A percentile compares a stretch with the other conserved stretches of the same genome.
Evolutionary conservation across 2,329 filamentous ascomycete species (phyloP).

Genomic region (Claviceps spartinae): DNA sequence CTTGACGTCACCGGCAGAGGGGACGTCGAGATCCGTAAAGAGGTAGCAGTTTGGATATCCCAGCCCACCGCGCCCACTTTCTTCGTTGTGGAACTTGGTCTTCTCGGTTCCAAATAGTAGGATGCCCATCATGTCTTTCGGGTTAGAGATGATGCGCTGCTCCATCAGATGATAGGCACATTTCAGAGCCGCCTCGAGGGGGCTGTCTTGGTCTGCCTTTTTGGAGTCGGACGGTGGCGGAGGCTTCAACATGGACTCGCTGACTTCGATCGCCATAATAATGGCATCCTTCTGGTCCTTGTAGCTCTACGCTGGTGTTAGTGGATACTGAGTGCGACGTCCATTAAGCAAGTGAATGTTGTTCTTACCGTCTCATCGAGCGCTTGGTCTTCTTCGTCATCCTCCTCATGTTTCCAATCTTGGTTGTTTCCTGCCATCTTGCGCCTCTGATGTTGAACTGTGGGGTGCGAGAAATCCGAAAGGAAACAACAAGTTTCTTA

Average conservation of each 20-base stretch:
- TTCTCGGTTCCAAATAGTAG: conserved; percentile 81
- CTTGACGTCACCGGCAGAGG: conserved; percentile 77
- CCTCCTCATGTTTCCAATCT: conserved; percentile 35
- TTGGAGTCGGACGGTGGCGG: conserved; percentile 54
- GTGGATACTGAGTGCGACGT: neutral
- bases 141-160: conserved; percentile 93
- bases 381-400: conserved; percentile 51
- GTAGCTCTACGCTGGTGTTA: conserved; percentile 48
- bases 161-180: conserved; percentile 94
- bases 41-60: conserved; percentile 88
- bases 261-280: conserved; percentile 90
- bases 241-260: conserved; percentile 65
- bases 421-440: conserved; percentile 21
- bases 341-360: neutral
- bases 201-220: conserved; percentile 65
- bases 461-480: neutral
- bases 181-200: conserved; percentile 74
- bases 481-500: neutral
- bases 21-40: conserved; percentile 75
- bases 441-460: neutral
- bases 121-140: conserved; percentile 94
- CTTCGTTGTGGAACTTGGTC: conserved; percentile 62
- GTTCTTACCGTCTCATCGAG: conserved; percentile 46
- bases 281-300: conserved; percentile 93
- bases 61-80: conserved; percentile 43